A percentile compares a stretch with the other conserved stretches of the same genome.
Evolutionary conservation across 257 asterid species (phyloP).

Genomic region (Solanum habrochaites): DNA sequence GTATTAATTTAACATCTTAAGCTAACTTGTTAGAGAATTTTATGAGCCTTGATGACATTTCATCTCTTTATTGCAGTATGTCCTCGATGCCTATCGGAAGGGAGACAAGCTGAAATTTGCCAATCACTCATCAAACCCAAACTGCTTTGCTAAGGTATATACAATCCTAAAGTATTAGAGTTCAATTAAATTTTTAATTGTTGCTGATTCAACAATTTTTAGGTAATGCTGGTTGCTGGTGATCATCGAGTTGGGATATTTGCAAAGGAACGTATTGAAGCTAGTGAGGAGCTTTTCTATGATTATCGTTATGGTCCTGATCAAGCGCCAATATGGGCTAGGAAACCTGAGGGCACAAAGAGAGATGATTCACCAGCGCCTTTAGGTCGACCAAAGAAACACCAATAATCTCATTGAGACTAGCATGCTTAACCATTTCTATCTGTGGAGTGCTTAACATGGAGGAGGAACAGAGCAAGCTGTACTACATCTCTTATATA

Average conservation of each 20-base stretch:
- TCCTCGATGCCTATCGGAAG: slow-evolving; percentile 90
- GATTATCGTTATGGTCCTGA: slow-evolving; percentile 94
- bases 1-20: background rate
- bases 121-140: slow-evolving; percentile 88
- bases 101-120: slow-evolving; percentile 97
- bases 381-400: slow-evolving; percentile 85
- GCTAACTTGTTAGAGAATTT: background rate
- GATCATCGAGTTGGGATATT: slow-evolving; percentile 98
- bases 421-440: background rate
- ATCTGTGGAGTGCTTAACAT: background rate
- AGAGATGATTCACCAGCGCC: slow-evolving; percentile 42
- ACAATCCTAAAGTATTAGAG: background rate
- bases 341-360: slow-evolving; percentile 57
- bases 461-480: background rate
- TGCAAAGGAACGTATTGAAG: slow-evolving; percentile 75
- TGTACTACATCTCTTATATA: background rate
- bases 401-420: slow-evolving; percentile 63
- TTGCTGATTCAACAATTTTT: slow-evolving; percentile 1
- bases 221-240: slow-evolving; percentile 93
- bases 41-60: background rate
- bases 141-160: slow-evolving; percentile 91
- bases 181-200: background rate
- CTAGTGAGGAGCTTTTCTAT: slow-evolving; percentile 83
- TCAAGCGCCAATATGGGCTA: slow-evolving; percentile 89
- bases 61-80: slow-evolving; percentile 44